phyloP scores from a whole-genome alignment of 371 early-diverging fungal genomes.

The Syncephalastrum racemosum region DNA sequence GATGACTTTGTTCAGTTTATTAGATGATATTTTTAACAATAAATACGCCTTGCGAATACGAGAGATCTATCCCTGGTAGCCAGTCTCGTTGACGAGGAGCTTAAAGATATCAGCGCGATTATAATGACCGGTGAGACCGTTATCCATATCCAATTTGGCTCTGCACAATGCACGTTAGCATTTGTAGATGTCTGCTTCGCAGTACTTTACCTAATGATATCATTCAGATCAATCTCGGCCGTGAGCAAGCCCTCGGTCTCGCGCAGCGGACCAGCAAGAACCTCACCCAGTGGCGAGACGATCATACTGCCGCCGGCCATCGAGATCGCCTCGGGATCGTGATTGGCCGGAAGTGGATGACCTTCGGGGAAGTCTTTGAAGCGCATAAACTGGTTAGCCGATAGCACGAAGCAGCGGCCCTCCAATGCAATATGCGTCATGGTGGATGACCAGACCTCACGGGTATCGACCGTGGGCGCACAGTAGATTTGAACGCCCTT shows the following conservation, averaged over 20 bases:
- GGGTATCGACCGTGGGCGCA: constrained; percentile 24
- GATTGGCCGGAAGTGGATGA: constrained; percentile 6
- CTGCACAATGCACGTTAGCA: background rate
- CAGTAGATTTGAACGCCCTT: constrained; percentile 24
- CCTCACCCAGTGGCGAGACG: constrained; percentile 16
- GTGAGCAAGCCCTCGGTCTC: constrained; percentile 19
- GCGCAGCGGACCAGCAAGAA: constrained; percentile 23
- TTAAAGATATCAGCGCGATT: constrained; percentile 21
- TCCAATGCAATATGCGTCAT: constrained; percentile 27
- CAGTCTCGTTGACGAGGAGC: constrained; percentile 13
- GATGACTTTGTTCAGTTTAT: too few species aligned
- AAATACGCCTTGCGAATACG: too few species aligned
- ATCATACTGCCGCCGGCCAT: constrained; percentile 24
- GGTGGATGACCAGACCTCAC: constrained; percentile 14
- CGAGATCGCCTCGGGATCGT: constrained; percentile 10
- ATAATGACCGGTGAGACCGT: constrained; percentile 18
- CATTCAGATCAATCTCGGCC: constrained; percentile 24
- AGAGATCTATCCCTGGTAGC: too few species aligned
- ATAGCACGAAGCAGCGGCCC: constrained; percentile 26
- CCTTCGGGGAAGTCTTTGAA: constrained; percentile 20
- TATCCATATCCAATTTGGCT: constrained; percentile 21
- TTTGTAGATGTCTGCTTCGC: background rate
- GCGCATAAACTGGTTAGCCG: constrained; percentile 17
- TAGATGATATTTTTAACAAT: too few species aligned
- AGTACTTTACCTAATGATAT: constrained; percentile 10